Evolutionary conservation across 208 protist species (phyloP), one percentile per base, ranked within the genome.

Genomic region (Crithidia bombi): DNA sequence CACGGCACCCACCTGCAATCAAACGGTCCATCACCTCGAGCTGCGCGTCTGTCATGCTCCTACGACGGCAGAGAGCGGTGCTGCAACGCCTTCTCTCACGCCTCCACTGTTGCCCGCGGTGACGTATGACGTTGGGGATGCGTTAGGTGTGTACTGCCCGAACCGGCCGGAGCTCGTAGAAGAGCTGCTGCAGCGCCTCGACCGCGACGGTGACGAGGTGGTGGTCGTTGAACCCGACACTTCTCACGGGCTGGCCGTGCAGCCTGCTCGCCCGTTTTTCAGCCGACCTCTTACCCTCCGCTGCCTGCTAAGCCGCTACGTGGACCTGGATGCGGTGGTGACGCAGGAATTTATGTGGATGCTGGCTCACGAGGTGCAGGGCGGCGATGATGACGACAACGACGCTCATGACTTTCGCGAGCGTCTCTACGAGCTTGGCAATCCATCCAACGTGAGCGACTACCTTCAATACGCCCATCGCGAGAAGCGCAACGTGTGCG

Each of bases 401-500:
- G 61, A 51, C 17, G 70, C 69, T 11, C 56, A 33, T 30, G 73
- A 77, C 55, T 70, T 89, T 32, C 79, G 55, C 36, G 85, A 92
- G 73, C 79, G 92, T 11, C 79, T 96, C 47, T 65, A 78, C 33
- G 92, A 96, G 75, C 67, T 96, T 15, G 78, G 85, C 14, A 78
- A 84, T 49, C 77, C 83, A 21, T 58, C 69, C 12, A 52, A 83
- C 57, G 59, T 86, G 25, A 81, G 85, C 68, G 89, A 91, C 28
- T 96, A 90, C 65, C 79, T 95, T 36, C 65, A 73, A 33, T 96
- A 96, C 68, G 79, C 80, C 23, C 76, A 95, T 67, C 85, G 89
- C 25, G 92, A 96, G 74, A 96, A 96, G 74, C 83, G 92, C 36
- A 96, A 93, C 71, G 69, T 92, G 17, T 84, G 86, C 32, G 92